Evolutionary conservation across 179 eudicot genomes (phyloP), one percentile per base, ranked within the genome.

Genomic region (Silene noctiflora): DNA sequence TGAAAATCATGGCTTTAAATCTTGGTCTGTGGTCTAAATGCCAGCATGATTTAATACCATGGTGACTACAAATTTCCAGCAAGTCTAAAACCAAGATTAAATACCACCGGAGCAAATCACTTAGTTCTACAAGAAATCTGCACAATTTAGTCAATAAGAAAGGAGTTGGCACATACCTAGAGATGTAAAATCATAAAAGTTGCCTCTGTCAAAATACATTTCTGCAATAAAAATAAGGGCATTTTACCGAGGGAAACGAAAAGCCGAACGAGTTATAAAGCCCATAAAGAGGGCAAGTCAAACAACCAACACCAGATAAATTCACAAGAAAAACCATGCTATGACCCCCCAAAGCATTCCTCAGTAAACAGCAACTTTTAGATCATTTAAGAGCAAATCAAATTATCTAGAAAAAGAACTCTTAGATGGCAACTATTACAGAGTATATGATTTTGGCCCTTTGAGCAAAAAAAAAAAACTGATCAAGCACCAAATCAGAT

Each of bases 181-280:
- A 76, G 97, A 95, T 51, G 97, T 95, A 69, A 95, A 95, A 87
- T 95, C 99, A 76, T 95, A 95, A 71, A 91, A 93, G 88, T 95
- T 93, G 78, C 96, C 96, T 82, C 89, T 87, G 82, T 95, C 99
- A 42, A 87, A 95, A 77, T 89, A 95, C 93, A 95, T 91, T 83
- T 95, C 99, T 95, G 97, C 87, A 88, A 80, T 25, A 74, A 59
- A 10, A 33, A 67, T 19, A 81, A 60, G 48, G 14, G 10, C 1
- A 59, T 61, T 71, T 65, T 64, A 72, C 21, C 29, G 22, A 22
- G 33, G 56, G 29, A 74, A 75, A 33, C 21, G 11, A 58, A 25
- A 42, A 59, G 39, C 4, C 71, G 48, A 39, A 27, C 46, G 60
- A 7, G 10, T 53, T 69, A 46, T 7, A 65, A 65, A 55, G 67